phyloP scores from a whole-genome alignment of 2,329 filamentous ascomycete species.

The Ophiostoma pallidulum region DNA sequence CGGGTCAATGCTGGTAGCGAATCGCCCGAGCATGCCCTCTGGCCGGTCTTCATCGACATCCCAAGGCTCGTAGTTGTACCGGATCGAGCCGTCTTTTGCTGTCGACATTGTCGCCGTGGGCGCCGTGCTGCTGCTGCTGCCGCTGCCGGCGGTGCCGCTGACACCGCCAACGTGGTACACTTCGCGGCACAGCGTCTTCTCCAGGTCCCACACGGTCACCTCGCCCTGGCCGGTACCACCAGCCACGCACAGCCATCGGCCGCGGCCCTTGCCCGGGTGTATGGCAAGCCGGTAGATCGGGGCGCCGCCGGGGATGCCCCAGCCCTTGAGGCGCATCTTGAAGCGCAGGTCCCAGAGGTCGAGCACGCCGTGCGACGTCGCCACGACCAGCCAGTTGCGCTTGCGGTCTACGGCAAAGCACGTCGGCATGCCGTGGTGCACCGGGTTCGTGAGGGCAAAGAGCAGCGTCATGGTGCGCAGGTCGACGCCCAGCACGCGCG shows the following conservation, averaged over 20 bases:
- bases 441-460: conserved; percentile 74
- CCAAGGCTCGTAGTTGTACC: conserved; percentile 65
- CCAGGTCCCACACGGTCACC: conserved; percentile 90
- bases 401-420: conserved; percentile 83
- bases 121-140: not conserved
- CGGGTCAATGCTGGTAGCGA: conserved; percentile 64
- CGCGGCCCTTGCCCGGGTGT: conserved; percentile 68
- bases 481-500: conserved; percentile 74
- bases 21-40: conserved; percentile 77
- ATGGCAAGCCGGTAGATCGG: conserved; percentile 71
- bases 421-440: conserved; percentile 84
- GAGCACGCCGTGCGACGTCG: conserved; percentile 85
- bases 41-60: conserved; percentile 83
- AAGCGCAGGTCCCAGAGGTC: conserved; percentile 98
- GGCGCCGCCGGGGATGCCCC: conserved; percentile 74
- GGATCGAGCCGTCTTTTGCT: conserved; percentile 45
- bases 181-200: conserved; percentile 80
- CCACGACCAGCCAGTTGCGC: conserved; percentile 82
- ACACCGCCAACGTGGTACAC: conserved; percentile 63
- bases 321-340: conserved; percentile 74
- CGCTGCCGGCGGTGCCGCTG: too few species aligned
- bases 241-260: conserved; percentile 78
- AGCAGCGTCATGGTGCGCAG: conserved; percentile 76
- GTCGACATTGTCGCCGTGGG: not conserved
- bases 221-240: conserved; percentile 82